These are phyloP conservation scores for Spizellomyces sp. DNA, from an alignment of 192 early-diverging fungal species.

Conservation along the genomic window DNA sequence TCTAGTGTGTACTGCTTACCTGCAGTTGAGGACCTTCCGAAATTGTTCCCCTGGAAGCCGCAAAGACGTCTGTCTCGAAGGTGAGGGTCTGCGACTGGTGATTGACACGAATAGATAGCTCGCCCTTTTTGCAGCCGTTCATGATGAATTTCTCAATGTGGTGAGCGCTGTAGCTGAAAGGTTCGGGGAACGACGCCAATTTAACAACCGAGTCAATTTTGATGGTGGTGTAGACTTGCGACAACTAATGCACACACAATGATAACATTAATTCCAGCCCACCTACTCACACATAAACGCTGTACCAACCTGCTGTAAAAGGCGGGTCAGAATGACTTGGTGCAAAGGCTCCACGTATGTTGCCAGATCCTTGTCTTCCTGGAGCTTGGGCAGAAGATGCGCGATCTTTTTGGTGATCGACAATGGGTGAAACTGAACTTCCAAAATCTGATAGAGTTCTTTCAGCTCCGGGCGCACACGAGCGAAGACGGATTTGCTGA, in stretches of 20 bases:
- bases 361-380: conserved; percentile 68
- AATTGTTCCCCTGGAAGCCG: conserved; percentile 70
- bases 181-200: conserved; percentile 84
- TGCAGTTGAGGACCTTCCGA: conserved; percentile 68
- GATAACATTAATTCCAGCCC: not conserved
- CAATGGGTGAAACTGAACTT: conserved; percentile 98
- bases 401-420: conserved; percentile 97
- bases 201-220: conserved; percentile 92
- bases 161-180: conserved; percentile 80
- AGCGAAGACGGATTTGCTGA: conserved; percentile 81
- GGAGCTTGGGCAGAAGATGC: conserved; percentile 71
- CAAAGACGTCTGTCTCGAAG: conserved; percentile 92
- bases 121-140: conserved; percentile 95
- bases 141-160: conserved; percentile 98
- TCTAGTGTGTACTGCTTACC: too few species aligned
- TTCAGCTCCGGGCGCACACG: conserved; percentile 87
- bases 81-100: conserved; percentile 85
- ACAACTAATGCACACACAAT: conserved; percentile 51
- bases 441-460: conserved; percentile 92
- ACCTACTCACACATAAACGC: conserved; percentile 30
- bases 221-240: conserved; percentile 97
- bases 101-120: conserved; percentile 94
- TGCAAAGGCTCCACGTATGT: conserved; percentile 94
- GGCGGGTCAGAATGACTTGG: conserved; percentile 94
- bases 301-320: conserved; percentile 71